phyloP scores from a whole-genome alignment of 306 rosid species.

The Vicia sativa region DNA sequence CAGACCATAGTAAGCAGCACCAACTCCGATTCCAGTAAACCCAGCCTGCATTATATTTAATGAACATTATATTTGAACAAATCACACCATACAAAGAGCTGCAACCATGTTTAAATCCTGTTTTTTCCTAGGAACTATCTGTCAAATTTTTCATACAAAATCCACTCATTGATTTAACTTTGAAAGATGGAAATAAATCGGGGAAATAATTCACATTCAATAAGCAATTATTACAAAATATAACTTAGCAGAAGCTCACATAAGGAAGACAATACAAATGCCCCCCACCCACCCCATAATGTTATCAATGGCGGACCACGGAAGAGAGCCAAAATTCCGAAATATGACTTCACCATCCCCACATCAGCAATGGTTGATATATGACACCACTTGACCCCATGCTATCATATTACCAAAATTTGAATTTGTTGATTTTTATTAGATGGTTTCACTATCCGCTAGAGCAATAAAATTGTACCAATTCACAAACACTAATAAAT shows the following conservation, averaged over 20 bases:
- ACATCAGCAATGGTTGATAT: too few species aligned
- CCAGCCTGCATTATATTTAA: constrained; percentile 80
- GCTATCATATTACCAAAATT: constrained; percentile 7
- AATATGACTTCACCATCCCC: too few species aligned
- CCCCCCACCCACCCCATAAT: neutral
- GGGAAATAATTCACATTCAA: neutral
- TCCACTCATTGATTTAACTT: neutral
- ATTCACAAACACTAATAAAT: neutral
- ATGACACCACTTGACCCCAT: neutral
- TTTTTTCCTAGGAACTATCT: neutral
- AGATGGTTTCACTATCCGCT: constrained; percentile 10
- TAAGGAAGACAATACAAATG: neutral
- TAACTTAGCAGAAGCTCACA: neutral
- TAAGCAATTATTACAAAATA: constrained; percentile 6
- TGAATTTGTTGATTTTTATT: neutral
- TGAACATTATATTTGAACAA: constrained; percentile 29
- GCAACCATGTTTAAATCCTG: constrained; percentile 16
- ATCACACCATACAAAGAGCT: constrained; percentile 27
- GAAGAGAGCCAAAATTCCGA: too few species aligned
- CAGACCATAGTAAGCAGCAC: constrained; percentile 96
- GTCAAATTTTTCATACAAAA: constrained; percentile 12
- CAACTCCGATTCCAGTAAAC: constrained; percentile 97
- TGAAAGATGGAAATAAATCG: constrained; percentile 15
- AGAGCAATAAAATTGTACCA: constrained; percentile 5
- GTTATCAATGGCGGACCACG: too few species aligned